Conservation (phyloP, 2,329 filamentous ascomycete genomes). For the Aureobasidium zeae region DNA sequence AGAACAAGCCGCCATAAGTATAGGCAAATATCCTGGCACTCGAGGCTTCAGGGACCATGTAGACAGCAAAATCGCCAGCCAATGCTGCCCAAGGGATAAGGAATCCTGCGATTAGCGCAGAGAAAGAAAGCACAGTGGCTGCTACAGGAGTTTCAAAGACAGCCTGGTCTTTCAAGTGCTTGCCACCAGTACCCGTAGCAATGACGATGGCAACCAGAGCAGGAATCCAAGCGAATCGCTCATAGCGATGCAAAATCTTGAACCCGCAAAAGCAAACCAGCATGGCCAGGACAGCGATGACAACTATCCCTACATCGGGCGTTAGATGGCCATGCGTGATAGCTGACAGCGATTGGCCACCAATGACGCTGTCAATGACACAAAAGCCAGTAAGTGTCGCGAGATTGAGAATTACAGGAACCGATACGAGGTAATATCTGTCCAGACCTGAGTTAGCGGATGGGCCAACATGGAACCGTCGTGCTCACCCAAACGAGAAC, state of each 20-base stretch:
- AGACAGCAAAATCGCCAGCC: constrained; percentile 37
- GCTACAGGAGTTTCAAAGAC: constrained; percentile 36
- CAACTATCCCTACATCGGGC: constrained; percentile 50
- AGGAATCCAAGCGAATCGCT: constrained; percentile 35
- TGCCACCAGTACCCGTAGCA: constrained; percentile 33
- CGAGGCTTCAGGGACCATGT: constrained; percentile 32
- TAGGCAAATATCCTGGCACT: constrained; percentile 31
- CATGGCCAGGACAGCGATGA: constrained; percentile 49
- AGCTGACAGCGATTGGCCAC: constrained; percentile 50
- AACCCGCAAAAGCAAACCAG: constrained; percentile 54
- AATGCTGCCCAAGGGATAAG: constrained; percentile 49
- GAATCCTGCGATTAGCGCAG: constrained; percentile 49
- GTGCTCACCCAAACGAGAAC: constrained; percentile 46
- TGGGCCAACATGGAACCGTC: neutral
- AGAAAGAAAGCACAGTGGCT: constrained; percentile 37
- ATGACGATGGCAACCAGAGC: constrained; percentile 34
- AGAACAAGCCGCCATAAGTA: constrained; percentile 30
- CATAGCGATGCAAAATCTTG: constrained; percentile 35
- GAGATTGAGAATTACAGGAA: constrained; percentile 55
- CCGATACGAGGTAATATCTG: constrained; percentile 45
- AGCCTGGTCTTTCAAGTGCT: constrained; percentile 38
- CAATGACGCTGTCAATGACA: constrained; percentile 52
- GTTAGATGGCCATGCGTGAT: constrained; percentile 40
- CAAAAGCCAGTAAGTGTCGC: constrained; percentile 56
- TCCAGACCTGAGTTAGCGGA: neutral